Conservation (phyloP, 768 basidiomycete genomes). For the Boletellus sp. region DNA sequence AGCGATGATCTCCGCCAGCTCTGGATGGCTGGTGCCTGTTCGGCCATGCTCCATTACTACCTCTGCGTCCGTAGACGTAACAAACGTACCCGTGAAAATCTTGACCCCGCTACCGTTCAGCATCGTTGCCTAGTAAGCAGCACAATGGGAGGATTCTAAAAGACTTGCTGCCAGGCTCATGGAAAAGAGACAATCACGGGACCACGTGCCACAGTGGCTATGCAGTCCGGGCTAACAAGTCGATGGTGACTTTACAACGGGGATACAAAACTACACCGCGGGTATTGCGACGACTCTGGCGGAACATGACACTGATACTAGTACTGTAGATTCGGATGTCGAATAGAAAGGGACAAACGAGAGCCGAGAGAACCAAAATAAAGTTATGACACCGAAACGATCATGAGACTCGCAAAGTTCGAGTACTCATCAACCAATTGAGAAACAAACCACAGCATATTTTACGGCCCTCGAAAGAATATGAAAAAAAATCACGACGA, state of each 20-base stretch:
- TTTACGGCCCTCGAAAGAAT: constrained; percentile 16
- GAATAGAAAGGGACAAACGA: constrained; percentile 15
- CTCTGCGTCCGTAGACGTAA: background rate
- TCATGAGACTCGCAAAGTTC: constrained; percentile 21
- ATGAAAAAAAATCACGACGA: constrained; percentile 16
- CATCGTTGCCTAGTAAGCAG: constrained; percentile 34
- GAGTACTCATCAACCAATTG: constrained; percentile 21
- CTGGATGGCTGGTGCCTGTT: constrained; percentile 90
- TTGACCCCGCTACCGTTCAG: constrained; percentile 56
- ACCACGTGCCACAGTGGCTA: constrained; percentile 18
- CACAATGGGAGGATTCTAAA: too few relatives aligned
- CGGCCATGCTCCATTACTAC: constrained; percentile 1
- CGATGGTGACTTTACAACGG: constrained; percentile 2
- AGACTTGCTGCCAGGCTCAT: constrained; percentile 11
- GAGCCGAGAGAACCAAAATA: constrained; percentile 22
- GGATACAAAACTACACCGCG: constrained; percentile 35
- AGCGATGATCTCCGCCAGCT: constrained; percentile 91
- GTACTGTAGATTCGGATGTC: constrained; percentile 26
- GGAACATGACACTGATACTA: constrained; percentile 30
- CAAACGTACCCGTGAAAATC: constrained; percentile 50
- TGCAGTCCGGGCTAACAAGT: constrained; percentile 2
- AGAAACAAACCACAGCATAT: constrained; percentile 21
- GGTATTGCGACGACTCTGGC: constrained; percentile 32
- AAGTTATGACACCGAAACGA: constrained; percentile 30
- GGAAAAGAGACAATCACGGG: constrained; percentile 15